Evolutionary conservation across 2,329 filamentous ascomycete genomes (phyloP), one percentile per base, ranked within the genome.

Genomic region (Penicillium sp.): DNA sequence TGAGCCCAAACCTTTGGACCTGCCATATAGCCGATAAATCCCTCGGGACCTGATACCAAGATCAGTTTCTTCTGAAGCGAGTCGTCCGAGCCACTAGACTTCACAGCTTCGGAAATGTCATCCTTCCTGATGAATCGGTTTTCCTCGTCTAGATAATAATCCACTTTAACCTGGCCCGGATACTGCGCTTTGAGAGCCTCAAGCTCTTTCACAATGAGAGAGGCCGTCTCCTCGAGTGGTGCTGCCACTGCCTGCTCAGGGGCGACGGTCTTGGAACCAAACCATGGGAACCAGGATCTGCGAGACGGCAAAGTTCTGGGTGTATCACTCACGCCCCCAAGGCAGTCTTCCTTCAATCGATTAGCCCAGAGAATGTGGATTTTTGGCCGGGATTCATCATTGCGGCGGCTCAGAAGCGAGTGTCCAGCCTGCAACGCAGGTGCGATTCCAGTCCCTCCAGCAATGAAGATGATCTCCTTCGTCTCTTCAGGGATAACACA

Each of bases 391-490:
- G 64, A 59, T 4, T 59, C 59, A 31, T 61, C 43, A 14, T 58
- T 63, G 56, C 77, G 69, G 63, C 72, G 60, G 54, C 62, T 65
- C 50, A 69, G 76, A 11, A 93, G 74, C 0, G 85, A 84, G 59
- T 87, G 78, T 1, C 88, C 90, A 42, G 89, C 85, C 75, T 98
- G 93, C 73, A 98, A 76, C 8, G 93, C 95, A 0, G 93, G 91
- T 16, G 92, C 92, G 66, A 99, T 90, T 1, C 95, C 93, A 0
- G 95, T 99, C 0, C 95, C 95, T 2, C 93, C 95, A 1, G 93
- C 95, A 23, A 98, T 78, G 69, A 98, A 96, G 2, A 97, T 79
- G 3, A 97, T 81, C 58, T 83, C 79, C 50, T 77, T 73, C 26
- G 84, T 80, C 55, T 82, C 74, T 5, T 67, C 83, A 72, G 85